Base-by-base conservation (phyloP, 306 rosid species). In the Lagenaria siceraria region DNA sequence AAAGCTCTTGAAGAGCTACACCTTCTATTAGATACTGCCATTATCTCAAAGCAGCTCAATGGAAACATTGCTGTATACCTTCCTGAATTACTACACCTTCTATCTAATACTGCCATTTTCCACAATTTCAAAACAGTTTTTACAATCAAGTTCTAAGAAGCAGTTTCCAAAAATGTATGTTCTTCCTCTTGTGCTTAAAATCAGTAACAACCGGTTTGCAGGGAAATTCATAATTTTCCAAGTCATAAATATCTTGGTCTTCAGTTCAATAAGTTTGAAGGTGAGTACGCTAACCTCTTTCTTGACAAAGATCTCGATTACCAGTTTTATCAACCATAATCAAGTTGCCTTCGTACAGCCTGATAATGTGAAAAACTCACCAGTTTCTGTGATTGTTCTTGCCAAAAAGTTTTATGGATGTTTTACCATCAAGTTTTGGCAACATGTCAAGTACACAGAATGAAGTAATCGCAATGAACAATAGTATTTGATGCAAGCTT, bases 181-280 rank as follows among this genome's bases (percentile, higher is more conserved):
- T 90, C 4, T 85, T 90, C 4, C 86, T 92, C 29, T 81, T 51
- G 96, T 87, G 75, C 81, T 90, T 70, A 91, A 90, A 81, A 80
- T 90, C 60, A 87, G 92, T 33, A 93, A 92, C 87, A 86, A 92
- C 82, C 65, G 87, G 24, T 83, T 90, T 62, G 92, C 86, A 0
- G 97, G 96, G 14, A 83, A 46, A 58, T 88, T 25, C 77, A 89
- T 21, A 66, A 79, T 10, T 81, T 93, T n/a, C 91, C 92, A 0
- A 2, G 66, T 3, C 89, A 89, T 0, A 88, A 85, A 38, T 88
- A 82, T 61, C 85, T 89, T 58, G 96, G 89, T 79, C 84, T 93
- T 33, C 81, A 94, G 70, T 93, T 87, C 85, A 89, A 92, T 66
- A 90, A 90, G 71, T 89, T 90, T 22, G 96, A 92, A 81, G 96